Evolutionary conservation across 2,329 filamentous ascomycete genomes (phyloP).

Genomic region (Scopulariopsis brevicaulis): DNA sequence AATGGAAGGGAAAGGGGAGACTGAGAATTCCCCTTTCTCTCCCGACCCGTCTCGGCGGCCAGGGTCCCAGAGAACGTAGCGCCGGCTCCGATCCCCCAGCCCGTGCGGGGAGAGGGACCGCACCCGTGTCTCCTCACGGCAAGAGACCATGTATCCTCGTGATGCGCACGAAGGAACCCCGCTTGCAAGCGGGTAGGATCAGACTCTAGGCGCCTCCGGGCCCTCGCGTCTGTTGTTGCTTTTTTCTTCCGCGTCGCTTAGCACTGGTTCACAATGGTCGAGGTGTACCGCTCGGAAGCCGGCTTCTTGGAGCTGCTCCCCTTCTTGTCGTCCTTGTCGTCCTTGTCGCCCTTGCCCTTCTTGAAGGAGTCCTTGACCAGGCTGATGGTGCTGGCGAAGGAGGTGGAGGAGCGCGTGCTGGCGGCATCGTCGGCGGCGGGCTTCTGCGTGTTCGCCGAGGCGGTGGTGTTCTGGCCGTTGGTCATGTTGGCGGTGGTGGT

Average conservation of each 20-base stretch:
- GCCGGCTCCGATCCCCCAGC: too few species aligned
- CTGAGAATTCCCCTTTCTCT: too few species aligned
- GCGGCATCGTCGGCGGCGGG: not conserved
- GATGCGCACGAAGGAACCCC: not conserved
- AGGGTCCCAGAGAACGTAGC: too few species aligned
- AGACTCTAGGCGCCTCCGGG: too few species aligned
- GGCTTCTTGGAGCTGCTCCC: not conserved
- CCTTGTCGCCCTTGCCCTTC: not conserved
- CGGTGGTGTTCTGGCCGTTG: not conserved
- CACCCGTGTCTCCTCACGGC: too few species aligned
- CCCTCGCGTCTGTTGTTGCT: not conserved
- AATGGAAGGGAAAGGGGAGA: too few species aligned
- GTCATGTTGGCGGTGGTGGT: not conserved
- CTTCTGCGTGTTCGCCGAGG: not conserved
- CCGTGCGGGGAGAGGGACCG: too few species aligned
- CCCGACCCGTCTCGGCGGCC: too few species aligned
- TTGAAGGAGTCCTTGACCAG: not conserved
- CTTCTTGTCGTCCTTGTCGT: too few species aligned
- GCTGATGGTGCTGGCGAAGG: slow-evolving; percentile 2
- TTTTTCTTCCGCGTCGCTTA: not conserved
- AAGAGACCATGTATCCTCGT: too few species aligned
- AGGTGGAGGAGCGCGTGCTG: slow-evolving; percentile 1
- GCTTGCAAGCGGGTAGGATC: not conserved
- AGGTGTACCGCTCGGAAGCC: not conserved
- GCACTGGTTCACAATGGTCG: not conserved